Evolutionary conservation across 2,329 filamentous ascomycete species (phyloP).

Genomic region (Plenodomus lindquistii): DNA sequence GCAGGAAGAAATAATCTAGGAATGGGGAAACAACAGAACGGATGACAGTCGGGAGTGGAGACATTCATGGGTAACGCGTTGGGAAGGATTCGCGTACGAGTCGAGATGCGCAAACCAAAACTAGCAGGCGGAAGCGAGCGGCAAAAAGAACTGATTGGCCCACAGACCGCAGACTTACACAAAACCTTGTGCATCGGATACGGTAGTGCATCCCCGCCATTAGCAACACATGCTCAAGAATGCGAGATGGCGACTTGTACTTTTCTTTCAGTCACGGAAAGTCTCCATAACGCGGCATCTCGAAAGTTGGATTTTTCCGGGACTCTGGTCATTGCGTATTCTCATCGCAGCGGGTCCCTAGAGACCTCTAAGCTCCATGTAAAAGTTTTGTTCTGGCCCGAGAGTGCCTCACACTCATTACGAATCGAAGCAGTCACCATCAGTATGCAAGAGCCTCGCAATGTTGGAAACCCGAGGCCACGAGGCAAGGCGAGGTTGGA

Average conservation of each 20-base stretch:
- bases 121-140: slow-evolving; percentile 13
- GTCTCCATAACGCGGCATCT: too few species aligned
- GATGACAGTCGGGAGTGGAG: not conserved
- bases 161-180: slow-evolving; percentile 8
- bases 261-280: too few species aligned
- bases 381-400: too few species aligned
- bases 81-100: slow-evolving; percentile 20
- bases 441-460: too few species aligned
- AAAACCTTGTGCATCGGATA: slow-evolving; percentile 2
- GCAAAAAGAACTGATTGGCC: slow-evolving; percentile 16
- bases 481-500: slow-evolving; percentile 3
- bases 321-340: too few species aligned
- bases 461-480: too few species aligned
- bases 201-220: not conserved
- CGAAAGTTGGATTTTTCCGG: too few species aligned
- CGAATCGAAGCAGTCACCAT: not conserved
- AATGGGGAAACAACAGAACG: slow-evolving; percentile 9
- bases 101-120: slow-evolving; percentile 11
- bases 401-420: not conserved
- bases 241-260: not conserved
- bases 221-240: not conserved
- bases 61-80: slow-evolving; percentile 8
- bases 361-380: too few species aligned
- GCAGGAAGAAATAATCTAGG: slow-evolving; percentile 4
- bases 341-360: too few species aligned